phyloP scores from a whole-genome alignment of 2,329 filamentous ascomycete species.

The Venturia oleaginea region DNA sequence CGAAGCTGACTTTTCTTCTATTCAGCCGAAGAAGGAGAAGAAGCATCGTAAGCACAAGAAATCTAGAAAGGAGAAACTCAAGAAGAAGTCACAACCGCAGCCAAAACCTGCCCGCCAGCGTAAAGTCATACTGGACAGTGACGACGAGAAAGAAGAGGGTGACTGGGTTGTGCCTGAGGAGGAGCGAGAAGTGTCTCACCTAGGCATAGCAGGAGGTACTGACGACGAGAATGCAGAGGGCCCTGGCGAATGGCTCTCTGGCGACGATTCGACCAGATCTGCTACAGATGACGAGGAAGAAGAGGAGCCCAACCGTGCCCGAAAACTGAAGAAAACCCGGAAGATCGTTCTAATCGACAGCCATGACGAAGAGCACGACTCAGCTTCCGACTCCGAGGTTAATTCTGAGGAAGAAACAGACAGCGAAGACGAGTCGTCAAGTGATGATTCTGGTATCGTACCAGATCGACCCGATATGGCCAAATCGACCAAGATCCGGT shows the following conservation, averaged over 20 bases:
- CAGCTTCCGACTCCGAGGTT: conserved; percentile 29
- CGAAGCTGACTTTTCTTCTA: conserved; percentile 58
- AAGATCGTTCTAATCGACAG: conserved; percentile 49
- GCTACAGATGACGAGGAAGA: conserved; percentile 47
- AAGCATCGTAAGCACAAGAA: conserved; percentile 20
- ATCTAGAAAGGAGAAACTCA: conserved; percentile 14
- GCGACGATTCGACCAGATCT: conserved; percentile 59
- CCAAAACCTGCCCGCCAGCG: conserved; percentile 17
- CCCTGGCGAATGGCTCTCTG: conserved; percentile 69
- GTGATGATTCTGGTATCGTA: conserved; percentile 38
- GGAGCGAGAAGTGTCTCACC: conserved; percentile 47
- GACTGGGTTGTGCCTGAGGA: conserved; percentile 72
- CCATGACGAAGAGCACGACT: conserved; percentile 21
- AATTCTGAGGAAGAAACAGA: conserved; percentile 36
- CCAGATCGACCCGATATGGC: conserved; percentile 20
- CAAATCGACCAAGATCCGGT: conserved; percentile 82
- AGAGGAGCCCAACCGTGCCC: conserved; percentile 37
- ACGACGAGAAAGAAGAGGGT: conserved; percentile 57
- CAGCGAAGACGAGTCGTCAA: conserved; percentile 26
- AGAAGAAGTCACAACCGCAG: conserved; percentile 17
- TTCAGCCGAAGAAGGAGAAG: conserved; percentile 26
- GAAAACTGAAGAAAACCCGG: conserved; percentile 24
- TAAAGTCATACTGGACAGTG: conserved; percentile 52
- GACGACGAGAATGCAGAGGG: conserved; percentile 84
- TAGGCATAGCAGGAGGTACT: conserved; percentile 73